Conservation (phyloP, 1,284 basidiomycete genomes). For the Grifola frondosa region DNA sequence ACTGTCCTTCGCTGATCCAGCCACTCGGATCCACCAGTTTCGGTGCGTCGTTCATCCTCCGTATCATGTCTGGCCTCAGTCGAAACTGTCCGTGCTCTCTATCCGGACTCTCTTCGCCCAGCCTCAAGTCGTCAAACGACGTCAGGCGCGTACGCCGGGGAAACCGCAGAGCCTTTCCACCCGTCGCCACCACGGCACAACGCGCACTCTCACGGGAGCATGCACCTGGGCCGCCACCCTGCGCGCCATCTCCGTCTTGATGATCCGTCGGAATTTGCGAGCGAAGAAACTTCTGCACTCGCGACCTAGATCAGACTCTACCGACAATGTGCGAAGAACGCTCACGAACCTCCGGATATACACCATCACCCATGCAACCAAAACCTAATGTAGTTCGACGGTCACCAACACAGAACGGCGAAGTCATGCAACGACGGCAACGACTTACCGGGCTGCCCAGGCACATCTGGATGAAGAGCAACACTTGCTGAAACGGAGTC, state of each 20-base stretch:
- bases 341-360: constrained; percentile 60
- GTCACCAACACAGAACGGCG: constrained; percentile 1
- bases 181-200: constrained; percentile 27
- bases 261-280: constrained; percentile 67
- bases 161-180: constrained; percentile 11
- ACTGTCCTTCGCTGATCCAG: constrained; percentile 51
- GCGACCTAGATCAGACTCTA: too few species aligned
- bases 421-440: neutral
- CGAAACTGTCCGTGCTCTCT: constrained; percentile 19
- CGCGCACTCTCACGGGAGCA: constrained; percentile 21
- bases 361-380: constrained; percentile 74
- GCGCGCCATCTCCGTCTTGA: constrained; percentile 49
- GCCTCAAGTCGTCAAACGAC: constrained; percentile 12
- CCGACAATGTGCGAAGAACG: too few species aligned
- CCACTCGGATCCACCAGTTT: constrained; percentile 85
- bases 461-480: constrained; percentile 74
- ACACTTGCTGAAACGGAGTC: constrained; percentile 74
- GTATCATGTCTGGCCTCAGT: constrained; percentile 83
- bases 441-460: constrained; percentile 61
- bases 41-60: constrained; percentile 75
- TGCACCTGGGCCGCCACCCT: constrained; percentile 19
- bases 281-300: constrained; percentile 69
- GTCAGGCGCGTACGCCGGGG: constrained; percentile 8
- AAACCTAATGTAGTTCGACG: constrained; percentile 43
- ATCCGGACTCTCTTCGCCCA: constrained; percentile 10